phyloP scores from a whole-genome alignment of 2,329 filamentous ascomycete genomes.

The Cadophora sp. region DNA sequence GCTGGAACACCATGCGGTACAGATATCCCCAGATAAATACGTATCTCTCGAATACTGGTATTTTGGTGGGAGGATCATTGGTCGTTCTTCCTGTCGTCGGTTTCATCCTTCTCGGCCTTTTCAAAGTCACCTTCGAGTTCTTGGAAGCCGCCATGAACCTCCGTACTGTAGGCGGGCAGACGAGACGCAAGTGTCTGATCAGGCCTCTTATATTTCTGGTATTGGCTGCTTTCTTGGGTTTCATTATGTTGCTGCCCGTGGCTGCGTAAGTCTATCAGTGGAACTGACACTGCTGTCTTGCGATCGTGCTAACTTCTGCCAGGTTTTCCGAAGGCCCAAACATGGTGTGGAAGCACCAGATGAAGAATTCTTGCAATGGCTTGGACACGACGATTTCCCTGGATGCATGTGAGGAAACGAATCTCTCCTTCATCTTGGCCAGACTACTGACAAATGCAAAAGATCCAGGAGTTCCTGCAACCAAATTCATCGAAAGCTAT shows the following conservation, averaged over 20 bases:
- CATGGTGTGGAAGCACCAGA: conserved; percentile 31
- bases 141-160: neutral
- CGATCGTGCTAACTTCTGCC: neutral
- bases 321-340: conserved; percentile 20
- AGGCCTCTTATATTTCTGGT: neutral
- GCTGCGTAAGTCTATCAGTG: conserved; percentile 23
- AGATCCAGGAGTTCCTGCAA: neutral
- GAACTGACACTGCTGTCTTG: neutral
- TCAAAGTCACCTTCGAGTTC: neutral
- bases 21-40: neutral
- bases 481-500: neutral
- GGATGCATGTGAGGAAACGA: conserved; percentile 17
- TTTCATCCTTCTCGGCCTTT: neutral
- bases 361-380: conserved; percentile 35
- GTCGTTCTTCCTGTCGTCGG: neutral
- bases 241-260: conserved; percentile 2
- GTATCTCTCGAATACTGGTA: neutral
- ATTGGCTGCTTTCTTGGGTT: neutral
- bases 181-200: neutral
- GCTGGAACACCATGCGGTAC: conserved; percentile 5
- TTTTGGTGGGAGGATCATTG: neutral
- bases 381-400: conserved; percentile 32
- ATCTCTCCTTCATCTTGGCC: neutral
- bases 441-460: neutral
- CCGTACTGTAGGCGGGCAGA: neutral